Conservation (phyloP, 257 asterid species). For the Plectranthus barbatus region DNA sequence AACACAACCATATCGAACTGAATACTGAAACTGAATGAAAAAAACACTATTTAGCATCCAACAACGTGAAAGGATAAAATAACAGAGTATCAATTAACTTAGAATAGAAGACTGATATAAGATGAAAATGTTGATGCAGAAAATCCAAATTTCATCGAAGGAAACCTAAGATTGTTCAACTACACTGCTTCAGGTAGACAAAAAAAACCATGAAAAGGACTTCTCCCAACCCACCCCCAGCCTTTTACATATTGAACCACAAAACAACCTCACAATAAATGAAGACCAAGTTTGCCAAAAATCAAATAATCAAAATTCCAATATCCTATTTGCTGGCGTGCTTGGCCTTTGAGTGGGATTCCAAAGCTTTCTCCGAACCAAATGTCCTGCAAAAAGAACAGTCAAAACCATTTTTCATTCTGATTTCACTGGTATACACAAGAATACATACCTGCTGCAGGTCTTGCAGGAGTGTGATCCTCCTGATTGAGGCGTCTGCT, state of each 20-base stretch:
- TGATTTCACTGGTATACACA: slow-evolving; percentile 1
- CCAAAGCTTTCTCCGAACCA: slow-evolving; percentile 59
- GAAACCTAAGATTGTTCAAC: background rate
- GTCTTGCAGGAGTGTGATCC: slow-evolving; percentile 50
- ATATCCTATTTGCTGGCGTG: slow-evolving; percentile 44
- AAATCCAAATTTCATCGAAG: slow-evolving; percentile 1
- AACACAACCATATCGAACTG: too few species aligned
- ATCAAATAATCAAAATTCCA: background rate
- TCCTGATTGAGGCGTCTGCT: slow-evolving; percentile 57
- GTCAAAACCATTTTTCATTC: background rate
- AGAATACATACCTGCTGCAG: slow-evolving; percentile 44
- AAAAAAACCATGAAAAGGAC: background rate
- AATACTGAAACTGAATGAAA: too few species aligned
- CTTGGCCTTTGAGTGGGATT: slow-evolving; percentile 78
- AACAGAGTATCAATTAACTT: background rate
- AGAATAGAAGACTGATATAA: too few species aligned
- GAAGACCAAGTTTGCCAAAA: background rate
- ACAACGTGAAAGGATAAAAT: too few species aligned
- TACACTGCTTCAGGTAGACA: background rate
- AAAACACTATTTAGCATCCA: too few species aligned
- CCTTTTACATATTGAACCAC: slow-evolving; percentile 3
- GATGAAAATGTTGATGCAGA: background rate
- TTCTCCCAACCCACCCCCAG: background rate
- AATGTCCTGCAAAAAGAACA: slow-evolving; percentile 34
- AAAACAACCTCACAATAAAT: background rate